Evolutionary conservation across 257 asterid genomes (phyloP), one percentile per base, ranked within the genome.

Genomic region (Salvia hispanica): DNA sequence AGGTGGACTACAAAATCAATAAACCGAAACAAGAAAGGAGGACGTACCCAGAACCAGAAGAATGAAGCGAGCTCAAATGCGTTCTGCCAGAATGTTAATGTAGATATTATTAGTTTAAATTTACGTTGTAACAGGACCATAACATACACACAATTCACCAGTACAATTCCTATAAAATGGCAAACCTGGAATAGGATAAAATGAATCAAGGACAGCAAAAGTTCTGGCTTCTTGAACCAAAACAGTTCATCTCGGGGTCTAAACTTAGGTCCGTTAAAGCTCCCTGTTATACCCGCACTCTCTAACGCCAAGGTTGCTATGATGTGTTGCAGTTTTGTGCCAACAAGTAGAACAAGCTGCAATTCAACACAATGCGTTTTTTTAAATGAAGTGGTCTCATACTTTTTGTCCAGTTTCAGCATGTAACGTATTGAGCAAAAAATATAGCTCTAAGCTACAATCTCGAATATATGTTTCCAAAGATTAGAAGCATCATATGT

Each of bases 21-120:
- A 37, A 59, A 51, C 13, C 3, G 44, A 58, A 16, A 12, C 1
- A 45, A 12, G 76, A 81, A 64, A 64, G 36, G 46, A 79, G 58
- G 61, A 62, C 62, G 13, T 91, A 94, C 99, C 99, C 99, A 94
- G 82, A 94, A 94, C 99, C 99, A 94, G 81, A 94, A 94, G 77
- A 94, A 91, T 9, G 99, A 94, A 61, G 99, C 98, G 40, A 94
- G 95, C 84, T 94, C 99, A 40, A 80, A 80, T 5, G 84, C 81
- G n/a, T 80, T 80, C 84, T 80, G 81, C 79, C 54, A 8, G 9
- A 76, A 48, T 7, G 44, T 56, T 7, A 53, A 60, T 16, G 16
- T 16, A 36, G 50, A 65, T 46, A 39, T 31, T 11, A 16, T 64
- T 9, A 39, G 46, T 36, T 67, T 28, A 62, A 81, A 82, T 33